A percentile compares a stretch with the other conserved stretches of the same genome.
phyloP scores from a whole-genome alignment of 1,284 basidiomycete genomes.

The Cutaneotrichosporon cyanovorans region DNA sequence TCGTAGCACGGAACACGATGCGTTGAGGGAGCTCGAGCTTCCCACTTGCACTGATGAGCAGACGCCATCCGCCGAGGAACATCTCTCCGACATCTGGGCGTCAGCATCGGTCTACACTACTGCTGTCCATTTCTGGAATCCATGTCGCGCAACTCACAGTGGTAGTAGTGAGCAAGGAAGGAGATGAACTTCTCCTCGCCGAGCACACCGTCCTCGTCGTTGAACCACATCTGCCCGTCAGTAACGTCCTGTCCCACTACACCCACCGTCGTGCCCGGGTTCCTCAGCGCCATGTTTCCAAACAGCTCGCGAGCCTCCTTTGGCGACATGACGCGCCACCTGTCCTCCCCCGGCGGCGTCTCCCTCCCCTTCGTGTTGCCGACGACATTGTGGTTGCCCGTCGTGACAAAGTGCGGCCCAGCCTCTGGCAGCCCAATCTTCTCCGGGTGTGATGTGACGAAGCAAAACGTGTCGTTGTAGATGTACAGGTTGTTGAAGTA shows the following conservation, averaged over 20 bases:
- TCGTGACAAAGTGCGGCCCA: slow-evolving; percentile 2
- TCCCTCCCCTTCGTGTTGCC: neutral
- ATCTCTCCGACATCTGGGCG: slow-evolving; percentile 19
- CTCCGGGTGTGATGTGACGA: slow-evolving; percentile 28
- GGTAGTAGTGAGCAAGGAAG: slow-evolving; percentile 30
- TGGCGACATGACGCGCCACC: neutral
- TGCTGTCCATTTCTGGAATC: too few species aligned
- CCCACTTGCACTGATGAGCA: slow-evolving; percentile 19
- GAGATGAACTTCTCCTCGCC: slow-evolving; percentile 6
- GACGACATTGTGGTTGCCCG: slow-evolving; percentile 3
- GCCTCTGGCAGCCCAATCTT: slow-evolving; percentile 21
- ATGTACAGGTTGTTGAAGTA: slow-evolving; percentile 55
- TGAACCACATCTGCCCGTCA: slow-evolving; percentile 12
- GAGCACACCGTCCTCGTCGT: slow-evolving; percentile 4
- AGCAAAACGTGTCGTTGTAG: slow-evolving; percentile 29
- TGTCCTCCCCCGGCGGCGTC: neutral
- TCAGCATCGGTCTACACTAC: neutral
- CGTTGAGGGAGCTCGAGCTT: slow-evolving; percentile 20
- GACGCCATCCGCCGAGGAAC: slow-evolving; percentile 31
- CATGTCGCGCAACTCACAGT: too few species aligned
- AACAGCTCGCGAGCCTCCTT: slow-evolving; percentile 8
- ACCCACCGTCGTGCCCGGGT: slow-evolving; percentile 21
- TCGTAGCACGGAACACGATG: slow-evolving; percentile 22
- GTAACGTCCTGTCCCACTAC: neutral
- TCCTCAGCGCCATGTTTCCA: slow-evolving; percentile 18